Percentiles rank a stretch among this genome's conserved stretches.
Evolutionary conservation across 202 grass and related monocot species (phyloP).

Genomic region (Tripidium arundinaceum): DNA sequence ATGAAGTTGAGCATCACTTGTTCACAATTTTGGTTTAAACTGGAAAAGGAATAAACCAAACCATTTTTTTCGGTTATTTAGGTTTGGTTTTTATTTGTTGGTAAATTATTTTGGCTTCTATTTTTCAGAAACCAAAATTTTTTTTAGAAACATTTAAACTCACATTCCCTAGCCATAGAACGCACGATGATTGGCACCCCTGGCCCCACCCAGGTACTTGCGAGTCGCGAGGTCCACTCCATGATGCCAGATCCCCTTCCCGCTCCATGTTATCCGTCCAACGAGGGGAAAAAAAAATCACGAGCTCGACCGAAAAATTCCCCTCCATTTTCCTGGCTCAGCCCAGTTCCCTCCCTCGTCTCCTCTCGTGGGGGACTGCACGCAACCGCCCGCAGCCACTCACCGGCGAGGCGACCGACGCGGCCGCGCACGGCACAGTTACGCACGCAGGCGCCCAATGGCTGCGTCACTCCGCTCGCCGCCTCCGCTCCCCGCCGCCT

Average conservation of each 20-base stretch:
- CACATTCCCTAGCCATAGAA: no score
- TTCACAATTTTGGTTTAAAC: no score
- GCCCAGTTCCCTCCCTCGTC: background rate
- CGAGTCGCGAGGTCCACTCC: background rate
- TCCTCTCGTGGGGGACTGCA: background rate
- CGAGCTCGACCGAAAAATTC: background rate
- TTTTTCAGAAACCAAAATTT: no score
- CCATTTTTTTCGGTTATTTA: no score
- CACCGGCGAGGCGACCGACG: background rate
- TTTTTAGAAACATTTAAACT: no score
- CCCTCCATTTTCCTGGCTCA: background rate
- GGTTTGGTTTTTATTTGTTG: no score
- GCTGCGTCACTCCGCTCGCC: conserved; percentile 44
- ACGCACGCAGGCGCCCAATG: conserved; percentile 20
- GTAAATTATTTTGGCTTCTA: no score
- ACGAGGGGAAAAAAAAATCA: background rate
- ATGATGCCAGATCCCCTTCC: background rate
- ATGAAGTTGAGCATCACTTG: no score
- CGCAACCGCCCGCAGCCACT: conserved; percentile 20
- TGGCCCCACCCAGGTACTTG: conserved; percentile 1
- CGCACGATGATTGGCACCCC: no score
- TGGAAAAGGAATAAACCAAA: no score
- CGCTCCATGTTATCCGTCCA: conserved; percentile 44
- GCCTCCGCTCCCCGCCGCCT: conserved; percentile 12
- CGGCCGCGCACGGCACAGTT: background rate